phyloP scores from a whole-genome alignment of 805 yeast species.

The Blastobotrys americana region DNA sequence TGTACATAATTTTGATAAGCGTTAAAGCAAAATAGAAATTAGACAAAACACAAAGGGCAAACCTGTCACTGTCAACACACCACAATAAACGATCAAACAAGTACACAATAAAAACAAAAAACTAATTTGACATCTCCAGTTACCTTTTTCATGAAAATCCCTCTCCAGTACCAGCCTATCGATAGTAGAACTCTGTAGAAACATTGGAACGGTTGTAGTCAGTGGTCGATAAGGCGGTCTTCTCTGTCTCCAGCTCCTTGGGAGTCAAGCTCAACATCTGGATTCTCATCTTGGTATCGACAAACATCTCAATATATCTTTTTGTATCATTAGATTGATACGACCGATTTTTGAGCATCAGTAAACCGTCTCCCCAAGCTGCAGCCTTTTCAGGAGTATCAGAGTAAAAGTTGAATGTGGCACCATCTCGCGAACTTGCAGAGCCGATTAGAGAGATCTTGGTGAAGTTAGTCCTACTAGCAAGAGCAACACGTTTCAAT shows the following conservation, averaged over 20 bases:
- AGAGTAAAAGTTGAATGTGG: conserved; percentile 53
- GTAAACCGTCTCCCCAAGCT: conserved; percentile 75
- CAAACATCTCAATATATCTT: conserved; percentile 38
- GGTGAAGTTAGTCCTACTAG: conserved; percentile 51
- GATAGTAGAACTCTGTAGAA: conserved; percentile 19
- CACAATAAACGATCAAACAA: too few species aligned
- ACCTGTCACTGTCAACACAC: too few species aligned
- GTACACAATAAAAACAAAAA: too few species aligned
- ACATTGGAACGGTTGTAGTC: conserved; percentile 4
- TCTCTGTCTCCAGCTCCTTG: conserved; percentile 18
- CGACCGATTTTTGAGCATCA: conserved; percentile 38
- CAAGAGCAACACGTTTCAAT: conserved; percentile 45
- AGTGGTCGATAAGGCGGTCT: neutral
- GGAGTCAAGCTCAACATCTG: conserved; percentile 42
- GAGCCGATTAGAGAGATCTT: conserved; percentile 46
- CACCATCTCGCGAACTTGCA: conserved; percentile 28
- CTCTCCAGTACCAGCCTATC: too few species aligned
- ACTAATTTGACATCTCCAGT: too few species aligned
- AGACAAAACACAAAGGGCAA: too few species aligned
- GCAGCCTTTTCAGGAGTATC: conserved; percentile 62
- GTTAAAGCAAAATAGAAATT: too few species aligned
- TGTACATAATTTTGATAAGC: too few species aligned
- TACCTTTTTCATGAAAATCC: too few species aligned
- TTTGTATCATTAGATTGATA: conserved; percentile 39
- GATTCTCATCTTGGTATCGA: conserved; percentile 41